Evolutionary conservation across 371 early-diverging fungal genomes (phyloP), one percentile per base, ranked within the genome.

Genomic region (Rhizopus arrhizus): DNA sequence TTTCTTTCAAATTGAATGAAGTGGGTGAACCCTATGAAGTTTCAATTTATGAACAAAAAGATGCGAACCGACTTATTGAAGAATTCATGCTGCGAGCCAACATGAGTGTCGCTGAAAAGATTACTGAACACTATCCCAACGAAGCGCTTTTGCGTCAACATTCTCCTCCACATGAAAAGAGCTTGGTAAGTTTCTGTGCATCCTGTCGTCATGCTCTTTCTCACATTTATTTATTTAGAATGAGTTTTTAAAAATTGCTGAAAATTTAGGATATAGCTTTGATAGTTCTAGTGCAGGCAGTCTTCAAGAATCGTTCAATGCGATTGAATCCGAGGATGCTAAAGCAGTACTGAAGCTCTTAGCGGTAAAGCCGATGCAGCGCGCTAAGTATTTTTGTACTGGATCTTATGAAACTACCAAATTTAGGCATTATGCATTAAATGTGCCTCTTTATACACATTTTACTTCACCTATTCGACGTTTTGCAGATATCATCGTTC

Each of bases 71-170:
- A 2, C 80, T 99, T 10, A 94, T 99, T 43, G 99, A 99, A 73
- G 99, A 99, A 77, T 98, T 99, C 66, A 99, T 99, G 99, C 79
- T 99, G 51, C 85, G 98, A 16, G 99, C 99, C 41, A 99, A 99
- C 71, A 96, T 96, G 67, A 90, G 90, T 56, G 99, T 99, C 0
- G 99, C 99, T 1, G 81, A 89, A 65, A 90, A 93, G 66, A 96
- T 99, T 35, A 85, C 85, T 62, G 74, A 84, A 34, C 71, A 83
- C 53, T 95, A 91, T 75, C 98, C 97, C 0, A 93, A 95, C 16
- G 86, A 89, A 45, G 93, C 99, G 1, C 75, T 99, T 62, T 81
- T 99, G 35, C 91, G 98, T 49, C 83, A 89, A 3, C 98, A 98
- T 65, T 76, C 80, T 16, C 82, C 89, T 5, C 96, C 96, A 11